Percentiles rank a stretch among this genome's conserved stretches.
These are phyloP conservation scores for Sophora flavescens DNA, from an alignment of 306 rosid genomes.

Conservation along the genomic window DNA sequence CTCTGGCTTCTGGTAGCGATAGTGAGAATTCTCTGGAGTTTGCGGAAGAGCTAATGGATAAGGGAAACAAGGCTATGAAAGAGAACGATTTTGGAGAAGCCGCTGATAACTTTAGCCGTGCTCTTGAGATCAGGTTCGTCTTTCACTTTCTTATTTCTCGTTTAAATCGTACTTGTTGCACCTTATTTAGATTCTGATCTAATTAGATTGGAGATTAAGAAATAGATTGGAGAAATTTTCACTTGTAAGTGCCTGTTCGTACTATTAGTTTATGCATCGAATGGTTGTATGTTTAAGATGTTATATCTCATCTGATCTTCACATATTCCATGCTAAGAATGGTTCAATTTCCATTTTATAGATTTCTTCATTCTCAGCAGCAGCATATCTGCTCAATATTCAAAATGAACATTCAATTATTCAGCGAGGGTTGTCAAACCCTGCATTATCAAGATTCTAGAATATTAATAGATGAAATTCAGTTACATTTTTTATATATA, in stretches of 20 bases:
- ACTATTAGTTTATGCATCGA: background rate
- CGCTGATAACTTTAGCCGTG: conserved; percentile 89
- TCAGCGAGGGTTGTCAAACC: background rate
- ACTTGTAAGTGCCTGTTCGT: background rate
- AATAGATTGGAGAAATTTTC: background rate
- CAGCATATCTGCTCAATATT: background rate
- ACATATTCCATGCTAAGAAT: background rate
- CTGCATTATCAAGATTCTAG: background rate
- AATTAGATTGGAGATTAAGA: conserved; percentile 1
- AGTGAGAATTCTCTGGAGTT: conserved; percentile 61
- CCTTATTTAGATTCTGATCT: conserved; percentile 18
- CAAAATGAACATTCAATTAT: conserved; percentile 1
- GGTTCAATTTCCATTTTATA: conserved; percentile 14
- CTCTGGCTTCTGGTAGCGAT: conserved; percentile 51
- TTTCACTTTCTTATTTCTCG: background rate
- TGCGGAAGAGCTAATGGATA: conserved; percentile 72
- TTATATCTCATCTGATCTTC: background rate
- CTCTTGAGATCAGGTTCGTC: conserved; percentile 90
- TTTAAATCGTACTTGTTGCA: background rate
- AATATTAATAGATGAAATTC: conserved; percentile 25
- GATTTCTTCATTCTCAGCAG: background rate
- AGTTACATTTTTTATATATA: background rate
- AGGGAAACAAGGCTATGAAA: conserved; percentile 75
- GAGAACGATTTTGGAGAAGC: conserved; percentile 76
- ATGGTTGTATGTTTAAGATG: background rate